Base-by-base conservation (phyloP, 768 basidiomycete genomes). In the Lactifluus piperatus region DNA sequence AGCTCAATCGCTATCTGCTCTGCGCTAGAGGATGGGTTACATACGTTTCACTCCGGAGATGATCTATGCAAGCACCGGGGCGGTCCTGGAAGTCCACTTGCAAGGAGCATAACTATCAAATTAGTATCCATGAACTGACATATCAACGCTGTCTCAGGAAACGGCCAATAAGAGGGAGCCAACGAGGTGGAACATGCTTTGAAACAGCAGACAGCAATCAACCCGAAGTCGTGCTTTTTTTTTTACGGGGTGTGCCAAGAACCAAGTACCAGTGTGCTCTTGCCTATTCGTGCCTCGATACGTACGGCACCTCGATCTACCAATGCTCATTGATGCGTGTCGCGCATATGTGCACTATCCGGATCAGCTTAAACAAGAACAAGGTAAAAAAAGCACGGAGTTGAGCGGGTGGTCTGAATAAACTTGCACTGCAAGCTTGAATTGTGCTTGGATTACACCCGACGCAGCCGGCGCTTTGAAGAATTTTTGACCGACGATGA, bases 321-420 rank as follows among this genome's bases (percentile, higher is more conserved):
- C 51, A 46, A 49, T n/a, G n/a, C 13, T 49, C 52, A 22, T 20
- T 30, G 22, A 44, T 24, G 10, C 16, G 18, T 27, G 20, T 46
- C 34, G 24, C 10, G 24, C n/a, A 22, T 37, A 29, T 22, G 8
- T 36, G 27, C 24, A 22, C 41, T 11, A 7, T 54, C 26, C 32
- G 24, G 48, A 24, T 9, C 22, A 44, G 30, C 58, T 54, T 34
- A 49, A n/a, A n/a, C n/a, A n/a, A n/a, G n/a, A 58, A 58, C 46
- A 27, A 32, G 58, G 9, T 14, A 54, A 43, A 43, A 44, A 27
- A 44, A 49, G 30, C 32, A 18, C 53, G 58, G 58, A 32, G 16
- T 6, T 18, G 27, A 10, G 29, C 3, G 16, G 14, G 26, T 43
- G 41, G 24, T 34, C 20, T 18, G 32, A 5, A 27, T 43, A 27